Conservation (phyloP, 2,329 filamentous ascomycete genomes). For the Delphinella strobiligena region DNA sequence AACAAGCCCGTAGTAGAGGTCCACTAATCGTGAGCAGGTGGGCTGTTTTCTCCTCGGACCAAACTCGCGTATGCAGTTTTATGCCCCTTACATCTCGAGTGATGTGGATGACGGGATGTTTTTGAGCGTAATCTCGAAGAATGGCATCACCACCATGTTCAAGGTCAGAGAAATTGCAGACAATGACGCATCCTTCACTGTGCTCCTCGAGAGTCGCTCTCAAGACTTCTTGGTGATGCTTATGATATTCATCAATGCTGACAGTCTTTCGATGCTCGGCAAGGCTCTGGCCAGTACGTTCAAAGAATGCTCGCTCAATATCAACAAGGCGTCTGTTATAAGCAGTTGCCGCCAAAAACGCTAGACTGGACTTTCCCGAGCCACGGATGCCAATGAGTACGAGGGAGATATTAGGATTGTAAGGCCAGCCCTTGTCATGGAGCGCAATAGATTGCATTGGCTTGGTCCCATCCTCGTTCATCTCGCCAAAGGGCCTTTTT, state of each 20-base stretch:
- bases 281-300: slow-evolving; percentile 49
- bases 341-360: slow-evolving; percentile 61
- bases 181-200: slow-evolving; percentile 51
- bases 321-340: slow-evolving; percentile 58
- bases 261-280: slow-evolving; percentile 51
- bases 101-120: slow-evolving; percentile 60
- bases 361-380: slow-evolving; percentile 63
- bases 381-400: slow-evolving; percentile 62
- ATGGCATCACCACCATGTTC: slow-evolving; percentile 50
- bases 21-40: slow-evolving; percentile 47
- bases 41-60: slow-evolving; percentile 43
- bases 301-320: slow-evolving; percentile 55
- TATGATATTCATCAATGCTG: slow-evolving; percentile 50
- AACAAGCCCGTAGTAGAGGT: slow-evolving; percentile 51
- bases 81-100: slow-evolving; percentile 54
- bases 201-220: slow-evolving; percentile 48
- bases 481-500: not conserved
- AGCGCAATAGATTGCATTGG: no score
- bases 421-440: no score
- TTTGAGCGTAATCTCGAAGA: slow-evolving; percentile 49
- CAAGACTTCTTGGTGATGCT: slow-evolving; percentile 50
- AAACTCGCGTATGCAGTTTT: slow-evolving; percentile 45
- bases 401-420: slow-evolving; percentile 54
- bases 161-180: slow-evolving; percentile 58
- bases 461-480: no score